These are phyloP conservation scores for Penicillium sp. DNA, from an alignment of 2,329 filamentous ascomycete species.

Conservation along the genomic window DNA sequence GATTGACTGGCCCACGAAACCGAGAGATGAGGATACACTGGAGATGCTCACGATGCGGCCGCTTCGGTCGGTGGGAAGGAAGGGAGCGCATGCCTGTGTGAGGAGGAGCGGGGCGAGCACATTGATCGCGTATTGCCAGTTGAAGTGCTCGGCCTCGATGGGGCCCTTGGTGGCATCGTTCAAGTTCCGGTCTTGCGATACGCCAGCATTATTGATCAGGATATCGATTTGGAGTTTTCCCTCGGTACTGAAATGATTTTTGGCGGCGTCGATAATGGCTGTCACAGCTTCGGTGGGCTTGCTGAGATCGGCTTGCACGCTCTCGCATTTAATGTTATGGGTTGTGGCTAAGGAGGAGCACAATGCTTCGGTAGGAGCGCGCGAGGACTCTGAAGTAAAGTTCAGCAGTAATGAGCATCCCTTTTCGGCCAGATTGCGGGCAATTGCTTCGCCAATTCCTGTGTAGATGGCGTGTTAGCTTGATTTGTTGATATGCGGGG, in stretches of 20 bases:
- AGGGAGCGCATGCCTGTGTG: conserved; percentile 68
- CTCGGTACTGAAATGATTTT: conserved; percentile 55
- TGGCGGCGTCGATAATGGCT: conserved; percentile 58
- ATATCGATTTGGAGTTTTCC: conserved; percentile 71
- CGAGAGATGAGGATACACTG: conserved; percentile 58
- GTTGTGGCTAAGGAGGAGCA: conserved; percentile 56
- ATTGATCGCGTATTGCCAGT: conserved; percentile 73
- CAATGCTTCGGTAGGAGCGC: conserved; percentile 53
- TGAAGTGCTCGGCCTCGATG: conserved; percentile 65
- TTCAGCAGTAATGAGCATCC: conserved; percentile 69
- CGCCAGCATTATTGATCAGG: conserved; percentile 82
- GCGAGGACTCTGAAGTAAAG: conserved; percentile 66
- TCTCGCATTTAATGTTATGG: conserved; percentile 60
- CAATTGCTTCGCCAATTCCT: conserved; percentile 74
- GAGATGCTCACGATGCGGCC: conserved; percentile 64
- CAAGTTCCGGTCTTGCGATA: conserved; percentile 51
- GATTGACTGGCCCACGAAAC: conserved; percentile 59
- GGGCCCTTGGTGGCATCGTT: conserved; percentile 64
- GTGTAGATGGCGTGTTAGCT: neutral
- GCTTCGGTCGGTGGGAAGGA: conserved; percentile 67
- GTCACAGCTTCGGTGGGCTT: conserved; percentile 58
- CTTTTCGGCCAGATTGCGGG: conserved; percentile 70
- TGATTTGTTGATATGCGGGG: conserved; percentile 4
- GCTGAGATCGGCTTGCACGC: conserved; percentile 71
- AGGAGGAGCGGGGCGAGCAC: conserved; percentile 78